Base-by-base conservation (phyloP, 805 yeast species). In the Ogataea henricii region DNA sequence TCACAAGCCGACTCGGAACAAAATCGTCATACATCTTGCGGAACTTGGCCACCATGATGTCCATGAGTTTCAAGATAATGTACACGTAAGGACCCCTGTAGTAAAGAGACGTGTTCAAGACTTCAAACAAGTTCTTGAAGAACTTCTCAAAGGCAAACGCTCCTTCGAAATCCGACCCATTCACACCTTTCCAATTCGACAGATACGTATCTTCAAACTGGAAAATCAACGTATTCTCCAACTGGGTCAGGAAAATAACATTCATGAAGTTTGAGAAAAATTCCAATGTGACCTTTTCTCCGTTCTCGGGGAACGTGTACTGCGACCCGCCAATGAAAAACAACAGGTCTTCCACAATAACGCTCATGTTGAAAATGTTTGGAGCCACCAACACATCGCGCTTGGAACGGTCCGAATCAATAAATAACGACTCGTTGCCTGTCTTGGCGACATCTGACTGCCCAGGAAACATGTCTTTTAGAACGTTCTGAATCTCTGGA, bases 321-420 rank as follows among this genome's bases (percentile, higher is more conserved):
- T 73, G 68, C 1, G 87, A 69, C 1, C 87, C 82, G 38, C 87
- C 83, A 21, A 82, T 71, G 59, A 88, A 89, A 10, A 82, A 68
- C 40, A 89, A 72, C 32, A 89, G 81, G 32, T 87, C 83, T 48
- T 87, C 96, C 41, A 89, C 66, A 13, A 90, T 77, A 4, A 87
- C 76, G 54, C 91, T 77, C 85, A 91, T 88, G 58, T 90, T 89
- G 66, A 86, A 82, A 13, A 89, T 76, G 58, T 82, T 82, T 2
- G 89, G 82, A 0, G 83, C 81, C 2, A 87, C 86, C 32, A 89
- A 66, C 3, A 83, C 75, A 51, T 85, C 83, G 45, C 84, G 83
- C 55, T 78, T 76, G 49, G 49, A 22, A 2, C 78, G 70, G 53
- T 83, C 89, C 51, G 74, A 81, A 36, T 83, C 82, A 37, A 87